These are phyloP conservation scores for Cystobasidium tubakii DNA, from an alignment of 768 basidiomycete species.

Conservation along the genomic window DNA sequence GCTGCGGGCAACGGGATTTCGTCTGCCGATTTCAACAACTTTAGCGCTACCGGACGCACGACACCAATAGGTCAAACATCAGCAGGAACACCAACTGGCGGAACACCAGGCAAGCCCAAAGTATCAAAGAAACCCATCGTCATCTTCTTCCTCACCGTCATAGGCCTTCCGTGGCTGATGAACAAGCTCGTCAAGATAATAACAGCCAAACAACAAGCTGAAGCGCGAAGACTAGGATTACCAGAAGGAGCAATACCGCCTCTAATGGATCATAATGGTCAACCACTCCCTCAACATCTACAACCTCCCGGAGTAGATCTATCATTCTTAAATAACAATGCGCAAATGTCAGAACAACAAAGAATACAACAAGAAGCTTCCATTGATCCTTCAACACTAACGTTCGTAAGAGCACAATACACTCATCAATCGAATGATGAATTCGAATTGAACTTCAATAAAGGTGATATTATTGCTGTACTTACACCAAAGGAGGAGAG, in stretches of 20 bases:
- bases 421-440: constrained; percentile 68
- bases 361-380: constrained; percentile 39
- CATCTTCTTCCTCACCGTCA: constrained; percentile 84
- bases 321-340: constrained; percentile 18
- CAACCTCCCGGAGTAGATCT: constrained; percentile 41
- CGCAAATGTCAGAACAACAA: constrained; percentile 47
- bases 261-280: constrained; percentile 39
- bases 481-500: constrained; percentile 68
- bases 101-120: constrained; percentile 54
- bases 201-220: constrained; percentile 52
- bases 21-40: constrained; percentile 8
- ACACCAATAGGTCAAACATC: constrained; percentile 15
- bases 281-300: constrained; percentile 51
- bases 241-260: constrained; percentile 42
- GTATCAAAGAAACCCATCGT: constrained; percentile 83
- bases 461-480: constrained; percentile 89
- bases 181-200: constrained; percentile 70
- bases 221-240: constrained; percentile 50
- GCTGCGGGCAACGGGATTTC: not conserved
- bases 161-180: constrained; percentile 92
- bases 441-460: constrained; percentile 71
- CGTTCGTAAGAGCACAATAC: constrained; percentile 76
- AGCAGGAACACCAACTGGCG: constrained; percentile 55
- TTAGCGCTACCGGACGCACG: constrained; percentile 3
- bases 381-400: constrained; percentile 66